Base-by-base conservation (phyloP, 225 moss, liverwort and hornwort genomes). In the Polytrichum commune region DNA sequence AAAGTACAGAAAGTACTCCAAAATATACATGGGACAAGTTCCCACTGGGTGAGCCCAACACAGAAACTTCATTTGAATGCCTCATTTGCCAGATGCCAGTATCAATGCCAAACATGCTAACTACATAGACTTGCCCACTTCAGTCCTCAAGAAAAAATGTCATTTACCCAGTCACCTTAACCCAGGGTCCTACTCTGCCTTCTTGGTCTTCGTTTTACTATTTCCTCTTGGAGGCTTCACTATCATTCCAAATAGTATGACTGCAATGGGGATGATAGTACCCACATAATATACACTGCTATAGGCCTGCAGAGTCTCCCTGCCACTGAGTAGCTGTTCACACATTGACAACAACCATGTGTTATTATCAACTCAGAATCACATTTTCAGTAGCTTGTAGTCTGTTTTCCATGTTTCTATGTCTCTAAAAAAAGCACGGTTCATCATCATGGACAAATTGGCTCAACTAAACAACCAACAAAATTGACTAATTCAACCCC, bases 251-350 rank as follows among this genome's bases (percentile, higher is more conserved):
- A 90, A 89, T 8, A 89, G 27, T 56, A 89, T 87, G 55, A 84
- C 69, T 69, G 80, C 84, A 78, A 92, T n/a, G 64, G 97, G 90
- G 60, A 82, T 19, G 68, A 97, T 76, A 28, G 97, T 92, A 71
- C 91, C 97, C 62, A 91, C 76, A 60, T 81, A 97, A 74, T 89
- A 77, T 73, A 94, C 79, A 84, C 94, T 97, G 81, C 82, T 82
- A 73, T 94, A 97, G 13, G 90, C 94, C 30, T 72, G 80, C 73
- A 92, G 54, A 6, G 97, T 97, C 72, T 90, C 92, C 20, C 68
- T 76, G 64, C 73, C 78, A 77, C 87, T 90, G 78, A 96, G 76
- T 26, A 96, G 67, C 92, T 92, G 90, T 76, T 55, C 27, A 68
- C 18, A 55, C 0, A 69, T 24, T 5, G 8, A n/a, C 5, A 29